Base-by-base conservation (phyloP, 805 yeast genomes). In the Suhomyces sp. region DNA sequence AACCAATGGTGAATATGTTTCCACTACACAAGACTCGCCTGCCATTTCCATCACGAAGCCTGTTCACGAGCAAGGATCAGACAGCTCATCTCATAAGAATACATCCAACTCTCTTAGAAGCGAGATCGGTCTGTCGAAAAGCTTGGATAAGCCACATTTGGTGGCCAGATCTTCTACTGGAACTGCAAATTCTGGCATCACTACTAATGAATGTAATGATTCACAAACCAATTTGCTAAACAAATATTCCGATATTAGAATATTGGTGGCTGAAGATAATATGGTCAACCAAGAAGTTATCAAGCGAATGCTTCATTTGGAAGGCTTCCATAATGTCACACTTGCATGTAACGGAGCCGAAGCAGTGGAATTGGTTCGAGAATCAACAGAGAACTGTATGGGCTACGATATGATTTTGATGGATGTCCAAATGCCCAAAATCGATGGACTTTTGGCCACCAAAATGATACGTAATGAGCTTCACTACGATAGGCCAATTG, bases 391-490 rank as follows among this genome's bases (percentile, higher is more conserved):
- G 2, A 61, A 67, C 2, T 68, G 68, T 13, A 72, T 72, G 8
- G 61, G 65, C 13, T 90, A 77, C 65, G 93, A 89, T 64, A 69
- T 93, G 49, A 82, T 94, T 1, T 89, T 93, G 64, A 93, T 93
- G 99, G 99, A 93, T 68, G 96, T 93, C 48, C 97, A 93, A 69
- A 93, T 92, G 98, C 98, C 98, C 4, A 85, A 83, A 60, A 77
- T 91, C 58, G 97, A 93, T 65, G 99, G 99, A 2, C 71, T 92
- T 27, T 75, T 83, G 22, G 96, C 97, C 0, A 91, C 98, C 0
- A 82, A 75, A 54, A 76, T 80, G 61, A 86, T 93, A 33, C 76
- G 97, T 44, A 69, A 75, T 15, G 84, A 86, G 43, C 66, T 87
- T 53, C 72, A 78, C 4, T 88, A 80, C 62, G 64, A 65, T 1